Base-by-base conservation (phyloP, 331 rosid species). In the Pyrus hybrid region DNA sequence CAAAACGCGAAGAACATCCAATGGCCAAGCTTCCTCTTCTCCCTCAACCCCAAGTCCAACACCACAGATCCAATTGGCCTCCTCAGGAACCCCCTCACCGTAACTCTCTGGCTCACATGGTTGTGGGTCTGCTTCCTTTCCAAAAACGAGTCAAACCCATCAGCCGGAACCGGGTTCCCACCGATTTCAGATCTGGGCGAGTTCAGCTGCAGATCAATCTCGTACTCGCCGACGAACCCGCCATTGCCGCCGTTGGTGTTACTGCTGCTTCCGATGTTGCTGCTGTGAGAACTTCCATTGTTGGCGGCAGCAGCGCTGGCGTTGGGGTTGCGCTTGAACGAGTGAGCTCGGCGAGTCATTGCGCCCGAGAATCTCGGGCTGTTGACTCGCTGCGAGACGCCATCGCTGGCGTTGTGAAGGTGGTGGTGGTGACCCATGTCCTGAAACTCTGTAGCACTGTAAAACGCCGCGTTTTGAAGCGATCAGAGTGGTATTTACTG, bases 321-420 rank as follows among this genome's bases (percentile, higher is more conserved):
- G 51, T 28, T 54, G 18, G 77, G 62, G 83, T 71, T 81, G 77
- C 99, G 97, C 82, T 92, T 95, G 92, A 95, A 95, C 18, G 99
- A 92, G 71, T 87, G 97, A 23, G 96, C 93, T 28, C 99, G 97
- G 49, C 99, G 99, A 83, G 97, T 95, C 88, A 95, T 88, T 33
- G 97, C 84, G 54, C 97, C 97, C 16, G 99, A 92, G 82, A 89
- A 95, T 35, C 99, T 87, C 8, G 99, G 97, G 80, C 96, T 87
- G 86, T 85, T 87, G 85, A 94, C 93, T 72, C 97, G 83, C 84
- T 95, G 96, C 5, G 97, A 76, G 71, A 95, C 96, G 25, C 90
- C 98, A 23, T 89, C 97, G 84, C 84, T 77, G 72, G 82, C 56
- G 82, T 62, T 84, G 73, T 81, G 85, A 68, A 72, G 86, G 68